phyloP scores from a whole-genome alignment of 352 stramenopile species.

The Globisporangium recalcitrans region DNA sequence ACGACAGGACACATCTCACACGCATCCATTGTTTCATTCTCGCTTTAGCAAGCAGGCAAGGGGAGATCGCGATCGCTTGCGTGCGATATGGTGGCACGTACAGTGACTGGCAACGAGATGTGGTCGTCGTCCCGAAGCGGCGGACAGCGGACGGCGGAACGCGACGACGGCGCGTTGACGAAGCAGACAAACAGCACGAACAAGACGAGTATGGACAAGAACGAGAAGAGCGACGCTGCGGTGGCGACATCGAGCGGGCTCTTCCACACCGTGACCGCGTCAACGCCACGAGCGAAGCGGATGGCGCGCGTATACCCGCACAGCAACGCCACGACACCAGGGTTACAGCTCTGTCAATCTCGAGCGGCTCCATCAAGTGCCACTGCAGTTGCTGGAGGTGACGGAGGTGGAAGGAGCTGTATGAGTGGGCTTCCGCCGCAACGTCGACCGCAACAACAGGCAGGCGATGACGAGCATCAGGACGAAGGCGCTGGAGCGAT shows the following conservation, averaged over 20 bases:
- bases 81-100: constrained; percentile 14
- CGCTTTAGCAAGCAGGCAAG: neutral
- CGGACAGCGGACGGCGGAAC: constrained; percentile 9
- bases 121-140: neutral
- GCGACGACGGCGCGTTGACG: neutral
- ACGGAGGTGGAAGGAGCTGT: neutral
- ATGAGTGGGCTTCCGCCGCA: neutral
- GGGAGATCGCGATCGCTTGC: neutral
- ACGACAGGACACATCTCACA: too few relatives aligned
- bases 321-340: neutral
- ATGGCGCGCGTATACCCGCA: constrained; percentile 26
- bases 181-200: neutral
- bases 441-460: neutral
- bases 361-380: neutral
- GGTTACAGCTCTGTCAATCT: neutral
- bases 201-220: neutral
- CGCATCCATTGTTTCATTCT: too few relatives aligned
- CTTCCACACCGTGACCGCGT: constrained; percentile 52
- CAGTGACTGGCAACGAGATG: constrained; percentile 6
- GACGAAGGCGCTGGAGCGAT: neutral
- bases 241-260: constrained; percentile 12
- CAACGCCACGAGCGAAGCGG: constrained; percentile 39
- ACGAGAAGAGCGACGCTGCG: neutral
- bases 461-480: neutral
- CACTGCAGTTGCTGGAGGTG: neutral